Evolutionary conservation across 345 rosid species (phyloP).

Genomic region (Aquilaria sinensis): DNA sequence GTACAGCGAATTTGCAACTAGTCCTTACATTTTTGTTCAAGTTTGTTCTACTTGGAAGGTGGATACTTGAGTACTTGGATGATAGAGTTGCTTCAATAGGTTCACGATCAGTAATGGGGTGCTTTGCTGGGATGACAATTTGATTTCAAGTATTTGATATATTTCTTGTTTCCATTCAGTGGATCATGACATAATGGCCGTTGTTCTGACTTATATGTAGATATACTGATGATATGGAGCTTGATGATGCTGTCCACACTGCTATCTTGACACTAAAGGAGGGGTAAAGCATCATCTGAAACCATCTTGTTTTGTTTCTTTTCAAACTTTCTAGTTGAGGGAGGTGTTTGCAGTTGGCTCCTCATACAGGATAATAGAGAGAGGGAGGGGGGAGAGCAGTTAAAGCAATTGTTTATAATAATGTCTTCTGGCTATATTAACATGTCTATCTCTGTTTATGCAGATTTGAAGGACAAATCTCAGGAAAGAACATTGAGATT

Average conservation of each 20-base stretch:
- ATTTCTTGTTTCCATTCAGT: no score
- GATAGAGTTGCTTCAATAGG: no score
- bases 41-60: no score
- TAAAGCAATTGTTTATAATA: background rate
- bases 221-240: conserved; percentile 98
- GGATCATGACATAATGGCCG: background rate
- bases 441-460: conserved; percentile 9
- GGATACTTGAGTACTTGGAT: no score
- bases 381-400: no score
- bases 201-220: conserved; percentile 21
- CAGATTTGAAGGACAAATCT: conserved; percentile 93
- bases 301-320: background rate
- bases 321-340: background rate
- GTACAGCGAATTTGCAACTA: no score
- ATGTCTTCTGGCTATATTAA: background rate
- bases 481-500: conserved; percentile 83
- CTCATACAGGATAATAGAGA: no score
- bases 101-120: no score
- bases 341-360: no score
- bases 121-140: no score
- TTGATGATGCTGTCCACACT: conserved; percentile 98
- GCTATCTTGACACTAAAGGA: conserved; percentile 91
- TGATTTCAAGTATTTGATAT: no score
- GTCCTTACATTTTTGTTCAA: no score
- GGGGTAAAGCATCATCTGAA: conserved; percentile 40